Evolutionary conservation across 148 eudicot genomes (phyloP).

Genomic region (Nepenthes gracilis): DNA sequence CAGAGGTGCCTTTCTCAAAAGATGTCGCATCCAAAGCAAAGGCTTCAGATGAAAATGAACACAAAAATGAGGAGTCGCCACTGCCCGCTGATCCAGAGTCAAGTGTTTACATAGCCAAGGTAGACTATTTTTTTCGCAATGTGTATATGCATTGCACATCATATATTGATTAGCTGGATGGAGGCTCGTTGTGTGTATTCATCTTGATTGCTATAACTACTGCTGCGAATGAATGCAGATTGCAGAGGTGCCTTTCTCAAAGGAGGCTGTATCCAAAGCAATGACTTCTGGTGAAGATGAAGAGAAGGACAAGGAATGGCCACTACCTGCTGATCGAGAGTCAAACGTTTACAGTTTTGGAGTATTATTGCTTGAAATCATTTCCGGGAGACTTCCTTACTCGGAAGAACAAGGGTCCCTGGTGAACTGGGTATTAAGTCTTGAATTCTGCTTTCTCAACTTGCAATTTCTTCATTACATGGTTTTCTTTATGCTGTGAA

Average conservation of each 20-base stretch:
- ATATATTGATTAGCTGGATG: too few species aligned
- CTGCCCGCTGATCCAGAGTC: conserved; percentile 35
- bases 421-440: conserved; percentile 50
- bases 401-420: conserved; percentile 61
- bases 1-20: conserved; percentile 40
- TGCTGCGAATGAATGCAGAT: conserved; percentile 25
- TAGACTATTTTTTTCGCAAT: not conserved
- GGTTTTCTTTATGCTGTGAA: not conserved
- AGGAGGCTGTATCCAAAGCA: conserved; percentile 23
- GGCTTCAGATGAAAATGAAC: conserved; percentile 22
- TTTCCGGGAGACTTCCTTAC: conserved; percentile 59
- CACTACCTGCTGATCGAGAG: conserved; percentile 30
- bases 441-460: not conserved
- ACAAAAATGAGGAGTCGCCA: conserved; percentile 23
- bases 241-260: conserved; percentile 47
- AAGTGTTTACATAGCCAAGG: conserved; percentile 27
- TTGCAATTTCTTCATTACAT: not conserved
- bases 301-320: conserved; percentile 22
- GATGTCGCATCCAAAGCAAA: conserved; percentile 17
- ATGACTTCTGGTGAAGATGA: conserved; percentile 22
- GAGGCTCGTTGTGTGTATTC: not conserved
- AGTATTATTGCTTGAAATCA: conserved; percentile 61
- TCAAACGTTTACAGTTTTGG: conserved; percentile 69
- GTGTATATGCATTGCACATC: too few species aligned
- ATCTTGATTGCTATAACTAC: conserved; percentile 6